phyloP scores from a whole-genome alignment of 2,329 filamentous ascomycete genomes.

The Trichoderma aggressivum region DNA sequence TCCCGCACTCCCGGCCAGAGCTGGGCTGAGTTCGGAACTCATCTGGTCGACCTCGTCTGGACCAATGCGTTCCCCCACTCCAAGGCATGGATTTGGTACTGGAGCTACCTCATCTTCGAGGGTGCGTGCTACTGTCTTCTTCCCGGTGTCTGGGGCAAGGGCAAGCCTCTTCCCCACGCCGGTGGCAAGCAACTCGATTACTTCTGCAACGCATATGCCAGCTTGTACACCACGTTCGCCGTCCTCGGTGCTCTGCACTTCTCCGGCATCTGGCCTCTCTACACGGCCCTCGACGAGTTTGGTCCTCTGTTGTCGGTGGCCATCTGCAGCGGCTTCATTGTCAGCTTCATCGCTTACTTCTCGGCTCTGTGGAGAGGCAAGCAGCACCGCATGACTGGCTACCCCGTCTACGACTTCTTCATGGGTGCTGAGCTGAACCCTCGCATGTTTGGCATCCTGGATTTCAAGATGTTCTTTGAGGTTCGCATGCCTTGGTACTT shows the following conservation, averaged over 20 bases:
- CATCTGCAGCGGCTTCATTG: slow-evolving; percentile 83
- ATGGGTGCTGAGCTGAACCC: slow-evolving; percentile 88
- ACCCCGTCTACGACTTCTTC: slow-evolving; percentile 82
- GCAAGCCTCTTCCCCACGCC: slow-evolving; percentile 80
- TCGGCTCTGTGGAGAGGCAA: slow-evolving; percentile 77
- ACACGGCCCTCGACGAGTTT: slow-evolving; percentile 92
- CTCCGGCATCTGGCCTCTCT: slow-evolving; percentile 80
- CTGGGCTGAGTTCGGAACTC: slow-evolving; percentile 65
- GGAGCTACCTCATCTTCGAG: slow-evolving; percentile 86
- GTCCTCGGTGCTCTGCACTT: slow-evolving; percentile 72
- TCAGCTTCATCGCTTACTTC: slow-evolving; percentile 79
- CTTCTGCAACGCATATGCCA: slow-evolving; percentile 87
- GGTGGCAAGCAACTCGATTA: slow-evolving; percentile 85
- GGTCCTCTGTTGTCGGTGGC: slow-evolving; percentile 89
- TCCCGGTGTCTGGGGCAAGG: slow-evolving; percentile 82
- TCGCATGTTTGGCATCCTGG: slow-evolving; percentile 67
- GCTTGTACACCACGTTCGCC: slow-evolving; percentile 81
- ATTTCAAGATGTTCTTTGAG: slow-evolving; percentile 96
- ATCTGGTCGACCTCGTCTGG: slow-evolving; percentile 71
- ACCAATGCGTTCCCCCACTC: slow-evolving; percentile 78
- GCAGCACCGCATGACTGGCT: slow-evolving; percentile 92
- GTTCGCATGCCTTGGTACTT: slow-evolving; percentile 92
- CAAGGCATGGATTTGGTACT: slow-evolving; percentile 90
- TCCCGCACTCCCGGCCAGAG: slow-evolving; percentile 62
- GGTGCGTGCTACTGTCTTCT: slow-evolving; percentile 77